Evolutionary conservation across 75 land plant species (phyloP).

Genomic region (Gnetum montanum): DNA sequence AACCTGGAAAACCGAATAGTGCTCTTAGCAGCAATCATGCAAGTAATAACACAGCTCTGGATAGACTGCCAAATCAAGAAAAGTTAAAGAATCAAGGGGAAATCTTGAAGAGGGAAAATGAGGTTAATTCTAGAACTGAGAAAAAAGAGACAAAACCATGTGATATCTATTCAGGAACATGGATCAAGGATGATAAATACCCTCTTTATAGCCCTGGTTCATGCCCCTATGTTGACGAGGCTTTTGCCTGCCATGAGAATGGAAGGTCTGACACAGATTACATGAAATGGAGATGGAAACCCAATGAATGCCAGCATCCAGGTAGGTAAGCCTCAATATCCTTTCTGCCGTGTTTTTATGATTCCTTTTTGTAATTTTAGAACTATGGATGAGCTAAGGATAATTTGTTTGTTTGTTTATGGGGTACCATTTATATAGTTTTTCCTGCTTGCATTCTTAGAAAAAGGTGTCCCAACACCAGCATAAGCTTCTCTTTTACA

Average conservation of each 20-base stretch:
- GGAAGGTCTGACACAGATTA: constrained; percentile 65
- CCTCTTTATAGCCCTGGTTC: constrained; percentile 52
- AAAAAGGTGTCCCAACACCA: too few relatives aligned
- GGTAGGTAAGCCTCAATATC: constrained; percentile 32
- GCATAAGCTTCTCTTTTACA: too few relatives aligned
- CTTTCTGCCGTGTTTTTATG: not conserved
- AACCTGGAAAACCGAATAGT: not conserved
- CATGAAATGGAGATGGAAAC: constrained; percentile 75
- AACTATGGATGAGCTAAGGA: too few relatives aligned
- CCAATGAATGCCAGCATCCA: constrained; percentile 68
- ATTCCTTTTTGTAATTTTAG: not conserved
- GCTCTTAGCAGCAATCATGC: too few relatives aligned
- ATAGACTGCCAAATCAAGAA: not conserved
- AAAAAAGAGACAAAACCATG: constrained; percentile 13
- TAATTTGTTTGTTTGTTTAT: too few relatives aligned
- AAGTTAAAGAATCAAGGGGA: too few relatives aligned
- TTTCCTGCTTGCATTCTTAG: too few relatives aligned
- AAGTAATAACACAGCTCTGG: not conserved
- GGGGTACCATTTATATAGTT: too few relatives aligned
- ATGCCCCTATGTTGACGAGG: constrained; percentile 86
- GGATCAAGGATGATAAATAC: constrained; percentile 57
- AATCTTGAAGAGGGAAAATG: not conserved
- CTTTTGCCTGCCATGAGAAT: constrained; percentile 58
- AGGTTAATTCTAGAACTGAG: not conserved
- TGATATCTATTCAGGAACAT: constrained; percentile 48